phyloP scores from a whole-genome alignment of 129 eudicot species.

The Solidago caesia region DNA sequence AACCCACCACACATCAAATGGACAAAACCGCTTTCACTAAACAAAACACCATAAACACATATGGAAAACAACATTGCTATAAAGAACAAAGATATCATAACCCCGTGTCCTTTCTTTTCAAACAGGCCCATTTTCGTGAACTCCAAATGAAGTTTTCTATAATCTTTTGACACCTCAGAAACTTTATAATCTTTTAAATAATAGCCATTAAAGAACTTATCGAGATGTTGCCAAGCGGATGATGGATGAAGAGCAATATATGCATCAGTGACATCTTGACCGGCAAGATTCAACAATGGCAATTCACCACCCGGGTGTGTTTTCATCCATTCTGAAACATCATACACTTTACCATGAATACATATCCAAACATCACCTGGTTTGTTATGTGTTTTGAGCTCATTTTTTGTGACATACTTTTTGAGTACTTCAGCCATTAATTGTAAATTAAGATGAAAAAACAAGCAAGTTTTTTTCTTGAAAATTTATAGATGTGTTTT shows the following conservation, averaged over 20 bases:
- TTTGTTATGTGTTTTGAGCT: constrained; percentile 23
- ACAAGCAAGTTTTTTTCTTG: neutral
- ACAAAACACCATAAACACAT: constrained; percentile 50
- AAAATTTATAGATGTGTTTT: neutral
- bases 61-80: constrained; percentile 14
- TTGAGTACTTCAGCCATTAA: constrained; percentile 18
- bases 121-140: constrained; percentile 11
- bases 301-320: constrained; percentile 17
- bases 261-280: constrained; percentile 26
- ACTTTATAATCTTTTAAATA: constrained; percentile 38
- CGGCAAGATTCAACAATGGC: constrained; percentile 23
- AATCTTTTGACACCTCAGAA: constrained; percentile 58
- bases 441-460: no score
- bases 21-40: constrained; percentile 25
- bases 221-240: constrained; percentile 16
- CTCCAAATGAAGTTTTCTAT: constrained; percentile 29
- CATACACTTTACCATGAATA: constrained; percentile 57
- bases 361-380: constrained; percentile 37
- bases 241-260: constrained; percentile 20
- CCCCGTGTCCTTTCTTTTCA: constrained; percentile 18
- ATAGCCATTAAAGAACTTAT: constrained; percentile 22
- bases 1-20: constrained; percentile 42
- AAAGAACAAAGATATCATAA: constrained; percentile 16
- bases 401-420: neutral
- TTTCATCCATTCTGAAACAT: constrained; percentile 53